phyloP scores from a whole-genome alignment of 352 stramenopile genomes.

The Pythium monospermum region DNA sequence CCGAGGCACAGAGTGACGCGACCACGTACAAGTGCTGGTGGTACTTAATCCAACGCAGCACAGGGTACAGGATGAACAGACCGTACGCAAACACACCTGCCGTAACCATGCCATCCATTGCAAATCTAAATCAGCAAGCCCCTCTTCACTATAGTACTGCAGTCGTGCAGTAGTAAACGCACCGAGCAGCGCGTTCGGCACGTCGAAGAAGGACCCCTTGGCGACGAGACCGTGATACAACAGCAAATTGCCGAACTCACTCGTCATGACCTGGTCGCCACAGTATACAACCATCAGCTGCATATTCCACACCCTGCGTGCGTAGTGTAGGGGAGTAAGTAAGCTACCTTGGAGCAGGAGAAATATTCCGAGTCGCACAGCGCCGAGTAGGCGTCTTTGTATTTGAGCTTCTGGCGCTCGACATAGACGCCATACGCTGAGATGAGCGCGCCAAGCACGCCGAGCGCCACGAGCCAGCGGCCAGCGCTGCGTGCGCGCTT shows the following conservation, averaged over 20 bases:
- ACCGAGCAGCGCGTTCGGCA: conserved; percentile 50
- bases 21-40: conserved; percentile 45
- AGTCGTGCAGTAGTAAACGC: background rate
- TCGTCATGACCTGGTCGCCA: conserved; percentile 39
- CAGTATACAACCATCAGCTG: background rate
- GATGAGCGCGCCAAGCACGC: conserved; percentile 10
- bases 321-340: too few relatives aligned
- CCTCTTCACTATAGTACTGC: too few relatives aligned
- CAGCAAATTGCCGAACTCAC: conserved; percentile 48
- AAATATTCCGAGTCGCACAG: conserved; percentile 53
- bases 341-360: conserved; percentile 45
- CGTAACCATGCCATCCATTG: background rate
- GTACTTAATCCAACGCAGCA: conserved; percentile 29
- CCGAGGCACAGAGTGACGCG: conserved; percentile 28
- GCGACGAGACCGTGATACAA: conserved; percentile 34
- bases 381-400: conserved; percentile 33
- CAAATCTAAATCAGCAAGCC: background rate
- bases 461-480: conserved; percentile 15
- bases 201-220: conserved; percentile 33
- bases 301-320: conserved; percentile 1
- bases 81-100: conserved; percentile 34
- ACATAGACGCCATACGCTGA: conserved; percentile 42
- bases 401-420: conserved; percentile 38
- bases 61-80: conserved; percentile 44
- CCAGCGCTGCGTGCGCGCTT: background rate